Base-by-base conservation (phyloP, 1,139 yeast species). In the Zygosaccharomyces sapae region DNA sequence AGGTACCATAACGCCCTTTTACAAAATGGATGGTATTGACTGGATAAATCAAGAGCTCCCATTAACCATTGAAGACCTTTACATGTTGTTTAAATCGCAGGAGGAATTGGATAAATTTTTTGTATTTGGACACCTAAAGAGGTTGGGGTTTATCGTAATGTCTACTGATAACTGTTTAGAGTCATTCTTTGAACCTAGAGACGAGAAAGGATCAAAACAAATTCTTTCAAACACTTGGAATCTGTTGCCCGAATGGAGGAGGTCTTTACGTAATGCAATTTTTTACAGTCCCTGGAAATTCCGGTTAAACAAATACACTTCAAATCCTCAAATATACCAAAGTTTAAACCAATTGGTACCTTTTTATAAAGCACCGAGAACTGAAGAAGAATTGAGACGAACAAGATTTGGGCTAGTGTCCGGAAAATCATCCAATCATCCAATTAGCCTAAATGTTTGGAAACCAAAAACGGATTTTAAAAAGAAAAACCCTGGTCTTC, bases 391-490 rank as follows among this genome's bases (percentile, higher is more conserved):
- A 12, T 30, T 55, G 29, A 43, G 36, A 24, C 12, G 39, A 6
- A 44, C 46, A 8, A 41, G 44, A 24, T 8, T 8, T 9, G 19
- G 22, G 2, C 4, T 4, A 4, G 16, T n/a, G 9, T 20, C 33
- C 30, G 31, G 31, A 29, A n/a, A 18, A 30, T 9, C 16, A 30
- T 20, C 33, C 22, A 27, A 24, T 34, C 20, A 49, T 2, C 31
- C 53, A 6, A 52, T 66, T 22, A 56, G 66, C 1, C 89, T 74
- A 57, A 75, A 85, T 57, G 87, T 87, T 1, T 90, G 97, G 97
- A 89, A 86, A 64, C 97, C 97, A 0, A 71, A 75, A 1, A 77
- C 83, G 0, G 67, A 65, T 7, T 90, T 86, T 67, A 81, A 81
- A 48, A 89, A 89, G 59, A 81, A 80, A 38, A 61, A 64, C 27